These are phyloP conservation scores for Tetrahymena borealis DNA, from an alignment of 73 alveolate genomes.

Conservation along the genomic window DNA sequence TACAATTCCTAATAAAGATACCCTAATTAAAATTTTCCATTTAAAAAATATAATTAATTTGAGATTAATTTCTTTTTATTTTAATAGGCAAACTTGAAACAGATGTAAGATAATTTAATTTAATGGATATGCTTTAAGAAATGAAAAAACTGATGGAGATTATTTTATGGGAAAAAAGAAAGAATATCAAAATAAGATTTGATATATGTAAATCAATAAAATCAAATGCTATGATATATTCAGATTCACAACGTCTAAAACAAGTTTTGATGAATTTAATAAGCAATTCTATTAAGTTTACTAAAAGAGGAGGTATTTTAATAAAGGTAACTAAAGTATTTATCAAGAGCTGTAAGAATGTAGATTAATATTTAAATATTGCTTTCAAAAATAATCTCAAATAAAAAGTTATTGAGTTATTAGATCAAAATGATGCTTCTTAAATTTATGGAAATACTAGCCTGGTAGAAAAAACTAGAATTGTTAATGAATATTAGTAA, in stretches of 20 bases:
- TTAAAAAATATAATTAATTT: too few relatives aligned
- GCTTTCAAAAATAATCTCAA: not conserved
- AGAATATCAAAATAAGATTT: not conserved
- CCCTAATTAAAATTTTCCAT: too few relatives aligned
- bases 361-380: not conserved
- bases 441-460: not conserved
- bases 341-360: not conserved
- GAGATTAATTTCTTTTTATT: too few relatives aligned
- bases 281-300: not conserved
- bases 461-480: not conserved
- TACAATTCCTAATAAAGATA: too few relatives aligned
- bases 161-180: not conserved
- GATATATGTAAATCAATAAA: not conserved
- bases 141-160: not conserved
- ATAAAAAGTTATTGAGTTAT: not conserved
- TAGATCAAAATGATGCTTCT: not conserved
- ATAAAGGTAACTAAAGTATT: not conserved
- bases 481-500: not conserved
- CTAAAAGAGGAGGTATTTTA: not conserved
- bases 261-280: not conserved
- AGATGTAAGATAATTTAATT: not conserved
- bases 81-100: not conserved
- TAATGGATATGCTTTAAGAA: not conserved
- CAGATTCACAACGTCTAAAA: not conserved
- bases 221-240: not conserved